phyloP scores from a whole-genome alignment of 148 eudicot species.

The Nepenthes gracilis region DNA sequence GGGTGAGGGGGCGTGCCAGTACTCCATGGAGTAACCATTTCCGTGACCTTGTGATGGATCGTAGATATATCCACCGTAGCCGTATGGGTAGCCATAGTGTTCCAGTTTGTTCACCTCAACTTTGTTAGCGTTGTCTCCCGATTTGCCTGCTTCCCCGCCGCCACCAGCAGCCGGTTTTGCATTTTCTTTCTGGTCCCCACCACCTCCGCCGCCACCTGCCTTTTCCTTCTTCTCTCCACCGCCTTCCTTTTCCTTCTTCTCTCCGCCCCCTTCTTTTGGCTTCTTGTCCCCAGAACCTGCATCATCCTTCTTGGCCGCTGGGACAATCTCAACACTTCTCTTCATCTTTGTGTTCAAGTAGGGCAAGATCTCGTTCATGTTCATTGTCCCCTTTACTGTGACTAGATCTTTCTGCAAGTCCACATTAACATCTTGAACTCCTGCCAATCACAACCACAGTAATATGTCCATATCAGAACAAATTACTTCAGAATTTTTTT shows the following conservation, averaged over 20 bases:
- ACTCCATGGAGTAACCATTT: too few species aligned
- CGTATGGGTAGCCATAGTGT: background rate
- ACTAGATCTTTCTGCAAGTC: conserved; percentile 43
- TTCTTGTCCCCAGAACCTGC: conserved; percentile 15
- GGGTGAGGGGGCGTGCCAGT: too few species aligned
- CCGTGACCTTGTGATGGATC: too few species aligned
- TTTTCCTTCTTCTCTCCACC: conserved; percentile 4
- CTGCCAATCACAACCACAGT: conserved; percentile 14
- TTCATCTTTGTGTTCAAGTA: conserved; percentile 49
- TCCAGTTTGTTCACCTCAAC: background rate
- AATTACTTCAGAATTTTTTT: too few species aligned
- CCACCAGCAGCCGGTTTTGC: conserved; percentile 3
- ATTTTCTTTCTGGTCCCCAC: conserved; percentile 11
- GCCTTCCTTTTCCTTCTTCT: conserved; percentile 8
- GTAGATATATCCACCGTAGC: too few species aligned
- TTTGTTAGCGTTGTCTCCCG: background rate
- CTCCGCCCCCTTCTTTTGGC: conserved; percentile 11
- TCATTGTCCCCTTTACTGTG: conserved; percentile 54
- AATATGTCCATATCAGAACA: too few species aligned
- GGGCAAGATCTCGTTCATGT: conserved; percentile 47
- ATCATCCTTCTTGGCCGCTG: conserved; percentile 32
- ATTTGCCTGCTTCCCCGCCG: background rate
- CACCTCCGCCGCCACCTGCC: conserved; percentile 9
- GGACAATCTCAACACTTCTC: conserved; percentile 39
- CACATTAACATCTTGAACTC: conserved; percentile 38